These are phyloP conservation scores for Xylaria sp. DNA, from an alignment of 2,329 filamentous ascomycete species.

Conservation along the genomic window DNA sequence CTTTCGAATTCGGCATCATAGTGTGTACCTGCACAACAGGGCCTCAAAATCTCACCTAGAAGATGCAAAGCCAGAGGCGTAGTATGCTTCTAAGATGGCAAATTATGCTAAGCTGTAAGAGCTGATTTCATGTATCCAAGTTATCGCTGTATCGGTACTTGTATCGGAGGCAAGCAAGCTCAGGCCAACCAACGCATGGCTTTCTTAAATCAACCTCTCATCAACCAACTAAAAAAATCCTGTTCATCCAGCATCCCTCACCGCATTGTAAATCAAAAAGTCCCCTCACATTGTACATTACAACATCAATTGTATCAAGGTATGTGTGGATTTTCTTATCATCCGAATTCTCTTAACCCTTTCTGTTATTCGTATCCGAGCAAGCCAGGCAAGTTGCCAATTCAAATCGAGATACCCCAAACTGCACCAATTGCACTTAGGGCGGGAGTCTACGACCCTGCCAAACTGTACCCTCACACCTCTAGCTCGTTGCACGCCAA, in stretches of 20 bases:
- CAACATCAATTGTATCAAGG: slow-evolving; percentile 20
- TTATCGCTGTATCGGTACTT: too few relatives aligned
- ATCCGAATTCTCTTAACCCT: background rate
- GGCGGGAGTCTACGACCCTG: background rate
- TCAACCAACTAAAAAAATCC: slow-evolving; percentile 19
- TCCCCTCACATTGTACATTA: slow-evolving; percentile 17
- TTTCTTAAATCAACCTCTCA: background rate
- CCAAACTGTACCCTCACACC: background rate
- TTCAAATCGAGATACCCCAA: background rate
- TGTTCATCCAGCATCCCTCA: slow-evolving; percentile 1
- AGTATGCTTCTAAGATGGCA: slow-evolving; percentile 2
- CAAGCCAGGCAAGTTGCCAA: slow-evolving; percentile 12
- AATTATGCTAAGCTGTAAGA: background rate
- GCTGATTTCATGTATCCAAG: too few relatives aligned
- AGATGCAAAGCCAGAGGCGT: too few relatives aligned
- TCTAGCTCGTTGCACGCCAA: background rate
- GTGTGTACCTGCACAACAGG: background rate
- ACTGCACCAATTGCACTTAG: background rate
- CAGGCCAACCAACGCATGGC: background rate
- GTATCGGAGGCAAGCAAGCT: too few relatives aligned
- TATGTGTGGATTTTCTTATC: slow-evolving; percentile 12
- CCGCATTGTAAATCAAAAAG: slow-evolving; percentile 2
- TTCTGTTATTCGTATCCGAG: slow-evolving; percentile 5
- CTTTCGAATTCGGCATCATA: background rate
- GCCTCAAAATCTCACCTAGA: too few relatives aligned